Base-by-base conservation (phyloP, 2,329 filamentous ascomycete genomes). In the Dryadomyces quercus-mongolicae region DNA sequence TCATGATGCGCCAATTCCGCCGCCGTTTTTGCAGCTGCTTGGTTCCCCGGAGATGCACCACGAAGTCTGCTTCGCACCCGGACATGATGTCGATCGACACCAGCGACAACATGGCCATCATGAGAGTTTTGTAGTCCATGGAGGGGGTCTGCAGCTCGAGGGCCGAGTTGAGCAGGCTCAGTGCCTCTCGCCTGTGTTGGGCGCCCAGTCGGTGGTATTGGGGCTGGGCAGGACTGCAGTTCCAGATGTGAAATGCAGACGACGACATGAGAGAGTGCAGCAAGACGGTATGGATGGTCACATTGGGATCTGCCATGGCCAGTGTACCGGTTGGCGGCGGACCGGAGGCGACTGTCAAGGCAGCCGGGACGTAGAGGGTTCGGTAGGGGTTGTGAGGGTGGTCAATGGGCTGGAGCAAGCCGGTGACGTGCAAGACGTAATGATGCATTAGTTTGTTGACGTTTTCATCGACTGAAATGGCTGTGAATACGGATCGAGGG, bases 61-160 rank as follows among this genome's bases (percentile, higher is more conserved):
- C 25, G 20, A 56, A 56, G 22, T 56, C 55, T 4, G 55, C 50
- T n/a, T 54, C 53, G n/a, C 51, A 49, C 6, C 55, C 55, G 4
- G 55, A 52, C 53, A 56, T 56, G n/a, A 52, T 51, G 43, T 56
- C 55, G 2, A 56, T 42, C 10, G 55, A 50, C 15, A 56, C 55
- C 5, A 56, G 42, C 13, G 55, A 56, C n/a, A 56, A 42, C 55
- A 56, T 54, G 3, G 55, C 55, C 53, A 50, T 52, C 52, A 56
- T 49, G 15, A 53, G 49, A 7, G 44, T 47, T 10, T 47, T 22
- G 34, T 56, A 56, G 9, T 56, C 34, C 31, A 21, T 48, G 2
- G 18, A 8, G 1, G 25, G 10, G 1, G n/a, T n/a, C 25, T 40
- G 52, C 5, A 13, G 44, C 9, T 45, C 40, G 6, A 53, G 20